Base-by-base conservation (phyloP, 768 basidiomycete genomes). In the Tylopilus sp. region DNA sequence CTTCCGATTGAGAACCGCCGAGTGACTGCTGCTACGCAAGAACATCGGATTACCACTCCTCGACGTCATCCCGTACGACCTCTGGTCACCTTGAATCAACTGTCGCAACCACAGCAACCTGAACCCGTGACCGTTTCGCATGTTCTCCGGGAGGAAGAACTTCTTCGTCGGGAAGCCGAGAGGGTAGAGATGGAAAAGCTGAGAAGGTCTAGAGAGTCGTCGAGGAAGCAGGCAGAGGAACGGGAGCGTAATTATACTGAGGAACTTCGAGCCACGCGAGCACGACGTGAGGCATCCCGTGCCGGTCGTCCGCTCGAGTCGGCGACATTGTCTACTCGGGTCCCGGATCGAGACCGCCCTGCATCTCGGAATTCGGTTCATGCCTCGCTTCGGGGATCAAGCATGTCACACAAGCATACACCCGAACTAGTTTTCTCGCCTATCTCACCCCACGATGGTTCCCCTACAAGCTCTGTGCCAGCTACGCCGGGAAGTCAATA, bases 221-320 rank as follows among this genome's bases (percentile, higher is more conserved):
- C 64, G 33, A 66, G 45, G 56, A 71, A 62, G 47, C 65, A 64
- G 41, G 68, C 73, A 54, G 82, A 83, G 60, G 83, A 84, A 60
- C 74, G 74, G 59, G 80, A 78, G 60, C 76, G 76, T 40, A 56
- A 72, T 49, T 86, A 80, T 63, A 72, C 75, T 13, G 85, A 86
- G 45, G 81, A 84, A 65, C 74, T 90, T 17, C 74, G 73, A 33
- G 85, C 84, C 28, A 72, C 86, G 4, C 76, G 89, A 57, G 55
- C 73, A 37, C 73, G 88, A 59, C 79, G 85, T 55, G 87, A 89
- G 62, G 70, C 75, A 4, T 70, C 74, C 50, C 78, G 84, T 62
- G 74, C 72, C 30, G 84, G 83, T 30, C 63, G 70, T 47, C 42
- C 61, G 31, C 52, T 64, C 16, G 62, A 67, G 53, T 52, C 65